Evolutionary conservation across 441 rosid genomes (phyloP), one percentile per base, ranked within the genome.

Genomic region (Sinapis alba): DNA sequence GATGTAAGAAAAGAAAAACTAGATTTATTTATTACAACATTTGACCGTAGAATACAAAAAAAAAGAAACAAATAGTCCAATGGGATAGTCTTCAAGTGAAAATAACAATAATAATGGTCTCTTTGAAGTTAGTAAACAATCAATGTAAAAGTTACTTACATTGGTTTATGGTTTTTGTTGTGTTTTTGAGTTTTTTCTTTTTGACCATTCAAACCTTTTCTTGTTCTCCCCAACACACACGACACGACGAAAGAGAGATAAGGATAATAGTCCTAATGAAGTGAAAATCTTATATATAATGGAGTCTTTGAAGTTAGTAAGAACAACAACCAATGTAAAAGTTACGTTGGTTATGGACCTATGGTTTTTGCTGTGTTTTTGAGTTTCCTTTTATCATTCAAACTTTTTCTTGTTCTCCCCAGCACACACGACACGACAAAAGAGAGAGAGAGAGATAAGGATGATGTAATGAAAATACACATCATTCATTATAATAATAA

Each of bases 171-270:
- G 51, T 0, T 69, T 69, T 68, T 56, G 9, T 50, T 47, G 19
- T 54, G 10, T 70, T 76, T 76, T 43, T 70, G 30, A 6, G 65
- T 36, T 2, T 9, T 7, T 15, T 47, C 13, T 5, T 57, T 58
- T 71, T 77, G 80, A 77, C 80, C 72, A 57, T 77, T 77, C 80
- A 69, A 76, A 76, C 60, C 9, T 2, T 34, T 5, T 38, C 21
- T 36, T 18, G 11, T 26, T 24, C 36, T 13, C 62, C 41, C 68
- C 68, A 63, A 47, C 59, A 5, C 18, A 32, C 23, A 68, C 15
- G 19, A 32, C 54, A 18, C 56, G 12, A 18, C 11, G 7, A 50
- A 65, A 20, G 28, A 36, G n/a, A n/a, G n/a, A n/a, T n/a, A n/a
- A n/a, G n/a, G n/a, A n/a, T n/a, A n/a, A n/a, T n/a, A n/a, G n/a